phyloP scores from a whole-genome alignment of 2,329 filamentous ascomycete genomes.

The Aaosphaeria pasadenensis region DNA sequence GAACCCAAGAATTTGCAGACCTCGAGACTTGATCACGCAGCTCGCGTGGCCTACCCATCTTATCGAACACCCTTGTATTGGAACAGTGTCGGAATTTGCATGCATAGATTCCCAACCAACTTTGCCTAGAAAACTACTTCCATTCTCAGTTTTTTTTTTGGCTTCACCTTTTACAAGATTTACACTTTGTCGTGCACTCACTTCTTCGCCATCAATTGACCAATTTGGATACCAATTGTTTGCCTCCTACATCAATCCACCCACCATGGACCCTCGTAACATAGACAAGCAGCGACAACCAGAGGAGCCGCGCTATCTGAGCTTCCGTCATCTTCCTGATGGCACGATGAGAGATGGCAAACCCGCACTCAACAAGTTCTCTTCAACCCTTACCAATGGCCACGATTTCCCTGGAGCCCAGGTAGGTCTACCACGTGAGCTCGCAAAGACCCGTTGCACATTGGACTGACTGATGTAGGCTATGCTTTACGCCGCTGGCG shows the following conservation, averaged over 20 bases:
- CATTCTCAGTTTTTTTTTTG: no score
- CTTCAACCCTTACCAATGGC: conserved; percentile 72
- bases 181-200: no score
- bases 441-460: not conserved
- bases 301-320: conserved; percentile 49
- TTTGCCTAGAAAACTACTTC: no score
- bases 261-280: conserved; percentile 35
- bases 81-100: no score
- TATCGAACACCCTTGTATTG: no score
- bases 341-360: conserved; percentile 56
- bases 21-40: no score
- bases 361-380: conserved; percentile 79
- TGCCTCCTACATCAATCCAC: not conserved
- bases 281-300: conserved; percentile 33
- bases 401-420: conserved; percentile 93
- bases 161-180: no score
- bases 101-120: no score
- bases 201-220: no score
- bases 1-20: no score
- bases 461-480: conserved; percentile 54
- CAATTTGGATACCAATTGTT: no score
- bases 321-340: conserved; percentile 55
- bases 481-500: conserved; percentile 92
- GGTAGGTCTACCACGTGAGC: conserved; percentile 46
- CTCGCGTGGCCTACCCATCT: no score